These are phyloP conservation scores for Sesbania bispinosa DNA, from an alignment of 306 rosid genomes.

Conservation along the genomic window DNA sequence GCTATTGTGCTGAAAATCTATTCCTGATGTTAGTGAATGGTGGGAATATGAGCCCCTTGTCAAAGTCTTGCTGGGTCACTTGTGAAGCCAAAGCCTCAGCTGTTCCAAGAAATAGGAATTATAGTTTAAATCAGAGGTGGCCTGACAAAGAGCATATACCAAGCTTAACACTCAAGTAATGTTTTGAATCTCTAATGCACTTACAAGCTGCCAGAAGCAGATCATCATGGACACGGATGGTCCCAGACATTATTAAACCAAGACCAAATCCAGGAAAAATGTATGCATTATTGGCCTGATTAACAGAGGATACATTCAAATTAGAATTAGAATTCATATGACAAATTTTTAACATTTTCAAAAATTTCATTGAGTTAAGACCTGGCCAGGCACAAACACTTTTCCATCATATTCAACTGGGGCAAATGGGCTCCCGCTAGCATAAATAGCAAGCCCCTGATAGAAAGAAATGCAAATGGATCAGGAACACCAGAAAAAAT, in stretches of 20 bases:
- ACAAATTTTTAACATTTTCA: not conserved
- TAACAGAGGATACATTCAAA: constrained; percentile 13
- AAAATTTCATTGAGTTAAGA: constrained; percentile 13
- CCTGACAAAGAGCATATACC: not conserved
- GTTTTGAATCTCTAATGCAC: constrained; percentile 31
- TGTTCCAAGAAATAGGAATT: constrained; percentile 40
- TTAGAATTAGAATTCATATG: constrained; percentile 14
- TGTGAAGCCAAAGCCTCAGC: constrained; percentile 92
- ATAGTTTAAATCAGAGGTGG: not conserved
- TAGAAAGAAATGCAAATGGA: constrained; percentile 5
- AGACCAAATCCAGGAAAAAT: constrained; percentile 93
- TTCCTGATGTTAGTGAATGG: constrained; percentile 84
- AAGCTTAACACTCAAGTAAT: not conserved
- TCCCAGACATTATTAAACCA: constrained; percentile 86
- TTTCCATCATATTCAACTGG: constrained; percentile 81
- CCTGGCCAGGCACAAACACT: constrained; percentile 86
- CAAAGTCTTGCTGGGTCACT: constrained; percentile 61
- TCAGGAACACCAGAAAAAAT: not conserved
- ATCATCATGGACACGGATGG: constrained; percentile 84
- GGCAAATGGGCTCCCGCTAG: constrained; percentile 91
- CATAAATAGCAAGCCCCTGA: constrained; percentile 82
- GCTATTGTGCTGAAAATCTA: constrained; percentile 98
- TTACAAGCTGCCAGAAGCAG: constrained; percentile 96
- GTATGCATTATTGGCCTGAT: constrained; percentile 93
- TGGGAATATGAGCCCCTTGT: constrained; percentile 87